Evolutionary conservation across 495 filamentous ascomycete species (phyloP), one percentile per base, ranked within the genome.

Genomic region (Penicillium angulare): DNA sequence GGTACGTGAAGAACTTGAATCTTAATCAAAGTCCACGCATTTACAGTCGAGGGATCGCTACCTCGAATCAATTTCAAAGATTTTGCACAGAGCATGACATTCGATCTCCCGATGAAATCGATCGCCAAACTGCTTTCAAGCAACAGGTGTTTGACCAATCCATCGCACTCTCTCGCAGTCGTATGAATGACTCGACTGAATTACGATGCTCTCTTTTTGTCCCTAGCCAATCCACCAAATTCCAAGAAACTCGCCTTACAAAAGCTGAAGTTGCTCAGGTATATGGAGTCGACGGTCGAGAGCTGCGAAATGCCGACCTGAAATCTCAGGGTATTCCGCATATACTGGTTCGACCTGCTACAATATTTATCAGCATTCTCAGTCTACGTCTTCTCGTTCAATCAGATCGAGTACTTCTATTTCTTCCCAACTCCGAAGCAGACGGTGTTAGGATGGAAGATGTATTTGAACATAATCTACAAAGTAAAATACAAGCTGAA

Each of bases 401-500:
- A 32, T 20, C 52, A 6, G 57, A 68, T 50, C 57, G 53, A 12
- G 55, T 55, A 0, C 56, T 64, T 10, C 39, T 68, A 1, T 60
- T 71, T 29, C 52, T 54, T 16, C 9, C 61, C 0, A 59, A 52
- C 5, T 31, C 55, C 4, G 45, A 53, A 12, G 51, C 49, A 12
- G 43, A 15, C 10, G 53, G 55, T 16, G 45, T 46, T 12, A 52
- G 55, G 18, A 52, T 61, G 17, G 55, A 62, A 18, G 60, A 59
- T 40, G 56, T 67, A 0, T 64, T 69, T 15, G 35, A 48, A 16
- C 57, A 58, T 2, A 53, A 62, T 43, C 67, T 89, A 4, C 79
- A 85, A 40, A 79, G 78, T 2, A 86, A 84, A 59, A 67, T 87
- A 1, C 76, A 79, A 26, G 77, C 81, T 35, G 81, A 83, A 47